These are phyloP conservation scores for Boletus sp. DNA, from an alignment of 768 basidiomycete species.

Conservation along the genomic window DNA sequence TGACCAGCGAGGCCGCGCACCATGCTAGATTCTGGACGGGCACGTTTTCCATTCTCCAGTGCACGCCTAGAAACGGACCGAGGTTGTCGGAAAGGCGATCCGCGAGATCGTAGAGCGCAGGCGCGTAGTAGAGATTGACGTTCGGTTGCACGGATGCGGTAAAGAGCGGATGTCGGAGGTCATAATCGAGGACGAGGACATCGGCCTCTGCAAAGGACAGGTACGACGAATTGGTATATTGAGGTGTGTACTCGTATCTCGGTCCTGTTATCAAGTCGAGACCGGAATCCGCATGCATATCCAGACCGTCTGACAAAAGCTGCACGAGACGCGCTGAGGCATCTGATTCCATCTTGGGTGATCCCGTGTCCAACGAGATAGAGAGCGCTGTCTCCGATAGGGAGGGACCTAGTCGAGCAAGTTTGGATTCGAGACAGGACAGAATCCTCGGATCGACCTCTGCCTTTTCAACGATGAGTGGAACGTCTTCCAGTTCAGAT, in stretches of 20 bases:
- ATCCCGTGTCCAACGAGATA: conserved; percentile 6
- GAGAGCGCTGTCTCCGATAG: conserved; percentile 4
- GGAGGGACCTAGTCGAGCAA: conserved; percentile 13
- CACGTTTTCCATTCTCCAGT: conserved; percentile 58
- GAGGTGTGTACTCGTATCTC: conserved; percentile 11
- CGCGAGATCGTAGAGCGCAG: conserved; percentile 40
- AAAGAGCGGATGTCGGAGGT: conserved; percentile 47
- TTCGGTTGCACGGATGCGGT: neutral
- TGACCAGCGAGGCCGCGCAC: conserved; percentile 50
- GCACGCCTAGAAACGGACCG: conserved; percentile 45
- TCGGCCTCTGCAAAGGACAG: conserved; percentile 30
- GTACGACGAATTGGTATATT: conserved; percentile 13
- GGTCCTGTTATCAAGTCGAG: conserved; percentile 11
- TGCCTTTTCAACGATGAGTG: conserved; percentile 1
- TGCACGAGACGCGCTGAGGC: conserved; percentile 14
- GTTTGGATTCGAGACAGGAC: conserved; percentile 21
- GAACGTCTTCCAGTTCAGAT: neutral
- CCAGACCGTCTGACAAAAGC: conserved; percentile 14
- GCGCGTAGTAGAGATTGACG: conserved; percentile 41
- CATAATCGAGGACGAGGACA: conserved; percentile 53
- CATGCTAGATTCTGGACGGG: conserved; percentile 38
- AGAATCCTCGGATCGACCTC: conserved; percentile 11
- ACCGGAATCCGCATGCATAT: neutral
- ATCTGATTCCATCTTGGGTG: neutral
- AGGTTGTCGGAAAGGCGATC: conserved; percentile 32